Evolutionary conservation across 345 rosid species (phyloP).

Genomic region (Brassica incana): DNA sequence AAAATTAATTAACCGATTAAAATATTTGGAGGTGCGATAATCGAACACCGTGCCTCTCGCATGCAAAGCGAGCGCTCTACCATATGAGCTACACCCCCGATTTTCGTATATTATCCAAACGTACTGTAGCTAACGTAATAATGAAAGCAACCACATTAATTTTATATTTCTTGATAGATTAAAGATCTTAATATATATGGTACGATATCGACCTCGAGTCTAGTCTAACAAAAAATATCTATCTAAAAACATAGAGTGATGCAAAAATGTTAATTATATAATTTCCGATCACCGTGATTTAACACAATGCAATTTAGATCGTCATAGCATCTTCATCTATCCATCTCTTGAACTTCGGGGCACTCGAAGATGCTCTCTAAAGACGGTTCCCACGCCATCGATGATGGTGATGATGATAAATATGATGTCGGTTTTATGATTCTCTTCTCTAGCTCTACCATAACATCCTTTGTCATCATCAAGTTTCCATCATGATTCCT

Average conservation of each 20-base stretch:
- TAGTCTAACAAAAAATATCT: background rate
- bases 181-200: background rate
- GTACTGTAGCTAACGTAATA: background rate
- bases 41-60: slow-evolving; percentile 99
- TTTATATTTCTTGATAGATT: background rate
- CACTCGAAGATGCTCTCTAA: slow-evolving; percentile 61
- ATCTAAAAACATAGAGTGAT: slow-evolving; percentile 3
- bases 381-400: slow-evolving; percentile 62
- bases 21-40: slow-evolving; percentile 76
- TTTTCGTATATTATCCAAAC: background rate
- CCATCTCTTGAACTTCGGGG: slow-evolving; percentile 46
- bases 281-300: background rate
- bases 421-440: slow-evolving; percentile 5
- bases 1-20: background rate
- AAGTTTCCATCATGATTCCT: slow-evolving; percentile 31
- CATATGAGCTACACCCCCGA: slow-evolving; percentile 38
- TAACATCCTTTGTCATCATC: slow-evolving; percentile 37
- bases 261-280: slow-evolving; percentile 15
- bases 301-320: slow-evolving; percentile 9
- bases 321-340: slow-evolving; percentile 12
- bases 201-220: background rate
- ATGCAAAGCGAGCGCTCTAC: slow-evolving; percentile 99
- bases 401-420: slow-evolving; percentile 18
- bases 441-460: slow-evolving; percentile 48
- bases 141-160: background rate